These are phyloP conservation scores for Leccinellum albellum DNA, from an alignment of 768 basidiomycete species.

Conservation along the genomic window DNA sequence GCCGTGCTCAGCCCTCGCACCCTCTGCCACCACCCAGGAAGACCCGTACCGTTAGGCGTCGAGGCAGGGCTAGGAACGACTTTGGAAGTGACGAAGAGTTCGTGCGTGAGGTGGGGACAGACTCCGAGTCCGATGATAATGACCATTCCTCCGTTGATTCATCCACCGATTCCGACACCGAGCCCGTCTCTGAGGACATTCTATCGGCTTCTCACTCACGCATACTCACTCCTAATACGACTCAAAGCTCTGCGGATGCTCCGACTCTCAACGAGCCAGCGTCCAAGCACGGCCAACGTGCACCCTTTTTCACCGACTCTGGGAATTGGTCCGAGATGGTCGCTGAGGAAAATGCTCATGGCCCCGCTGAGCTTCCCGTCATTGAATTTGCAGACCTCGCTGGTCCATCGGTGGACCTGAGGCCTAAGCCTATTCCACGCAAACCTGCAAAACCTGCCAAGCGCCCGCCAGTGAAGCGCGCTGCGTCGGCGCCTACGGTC, in stretches of 20 bases:
- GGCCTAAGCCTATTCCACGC: conserved; percentile 34
- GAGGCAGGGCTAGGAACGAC: conserved; percentile 56
- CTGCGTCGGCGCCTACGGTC: conserved; percentile 33
- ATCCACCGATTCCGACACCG: conserved; percentile 67
- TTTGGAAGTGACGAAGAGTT: conserved; percentile 78
- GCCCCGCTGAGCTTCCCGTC: conserved; percentile 66
- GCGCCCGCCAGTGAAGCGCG: conserved; percentile 34
- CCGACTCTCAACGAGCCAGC: conserved; percentile 24
- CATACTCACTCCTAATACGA: conserved; percentile 64
- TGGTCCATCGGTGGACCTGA: conserved; percentile 30
- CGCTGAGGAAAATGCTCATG: conserved; percentile 63
- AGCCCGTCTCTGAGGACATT: conserved; percentile 64
- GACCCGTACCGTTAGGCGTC: conserved; percentile 49
- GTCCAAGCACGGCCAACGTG: conserved; percentile 30
- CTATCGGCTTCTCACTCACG: conserved; percentile 47
- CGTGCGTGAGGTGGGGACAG: conserved; percentile 64
- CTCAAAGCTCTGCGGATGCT: conserved; percentile 52
- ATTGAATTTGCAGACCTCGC: conserved; percentile 71
- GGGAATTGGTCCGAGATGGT: conserved; percentile 84
- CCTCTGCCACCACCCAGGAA: conserved; percentile 32
- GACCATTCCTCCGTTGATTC: conserved; percentile 57
- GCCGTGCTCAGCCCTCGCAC: conserved; percentile 31
- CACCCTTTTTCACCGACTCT: conserved; percentile 52
- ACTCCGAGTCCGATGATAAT: conserved; percentile 64
- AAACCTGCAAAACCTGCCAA: conserved; percentile 42